Conservation (phyloP, 495 filamentous ascomycete species). For the Hyaloscypha variabilis region DNA sequence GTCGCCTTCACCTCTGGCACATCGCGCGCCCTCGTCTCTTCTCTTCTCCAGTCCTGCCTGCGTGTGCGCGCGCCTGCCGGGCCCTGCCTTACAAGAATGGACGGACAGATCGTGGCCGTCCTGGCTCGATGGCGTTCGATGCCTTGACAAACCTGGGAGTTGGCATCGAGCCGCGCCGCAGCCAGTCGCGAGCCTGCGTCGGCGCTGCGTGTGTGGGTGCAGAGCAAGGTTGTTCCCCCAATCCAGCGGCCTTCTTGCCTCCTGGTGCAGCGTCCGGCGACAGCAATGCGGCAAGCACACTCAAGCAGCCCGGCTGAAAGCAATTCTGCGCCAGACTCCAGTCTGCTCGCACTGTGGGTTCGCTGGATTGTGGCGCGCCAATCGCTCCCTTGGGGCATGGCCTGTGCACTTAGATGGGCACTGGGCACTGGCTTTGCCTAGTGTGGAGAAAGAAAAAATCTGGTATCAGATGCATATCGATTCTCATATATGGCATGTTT, state of each 20-base stretch:
- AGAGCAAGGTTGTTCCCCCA: slow-evolving; percentile 25
- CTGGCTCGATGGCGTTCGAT: slow-evolving; percentile 8
- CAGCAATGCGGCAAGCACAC: slow-evolving; percentile 19
- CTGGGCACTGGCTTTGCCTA: neutral
- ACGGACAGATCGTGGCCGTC: neutral
- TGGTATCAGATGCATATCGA: slow-evolving; percentile 19
- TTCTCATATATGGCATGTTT: slow-evolving; percentile 7
- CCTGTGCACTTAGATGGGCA: slow-evolving; percentile 10
- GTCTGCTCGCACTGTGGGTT: neutral
- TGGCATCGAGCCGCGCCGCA: slow-evolving; percentile 2
- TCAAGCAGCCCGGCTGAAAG: slow-evolving; percentile 24
- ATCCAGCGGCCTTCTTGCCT: slow-evolving; percentile 7
- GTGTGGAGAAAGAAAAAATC: slow-evolving; percentile 12
- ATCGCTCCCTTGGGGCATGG: slow-evolving; percentile 2
- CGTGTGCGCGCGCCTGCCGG: neutral
- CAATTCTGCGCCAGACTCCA: neutral
- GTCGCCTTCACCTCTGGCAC: neutral
- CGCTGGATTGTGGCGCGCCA: slow-evolving; percentile 16
- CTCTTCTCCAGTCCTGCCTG: neutral
- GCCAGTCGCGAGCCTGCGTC: slow-evolving; percentile 8
- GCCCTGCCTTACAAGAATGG: neutral
- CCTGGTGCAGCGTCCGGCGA: slow-evolving; percentile 10
- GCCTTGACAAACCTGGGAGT: slow-evolving; percentile 12
- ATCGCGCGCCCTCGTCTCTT: neutral
- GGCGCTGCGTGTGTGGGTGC: slow-evolving; percentile 7